A percentile compares a stretch with the other conserved stretches of the same genome.
These are phyloP conservation scores for Scenedesmus sp. DNA, from an alignment of 163 green algal species.

Conservation along the genomic window DNA sequence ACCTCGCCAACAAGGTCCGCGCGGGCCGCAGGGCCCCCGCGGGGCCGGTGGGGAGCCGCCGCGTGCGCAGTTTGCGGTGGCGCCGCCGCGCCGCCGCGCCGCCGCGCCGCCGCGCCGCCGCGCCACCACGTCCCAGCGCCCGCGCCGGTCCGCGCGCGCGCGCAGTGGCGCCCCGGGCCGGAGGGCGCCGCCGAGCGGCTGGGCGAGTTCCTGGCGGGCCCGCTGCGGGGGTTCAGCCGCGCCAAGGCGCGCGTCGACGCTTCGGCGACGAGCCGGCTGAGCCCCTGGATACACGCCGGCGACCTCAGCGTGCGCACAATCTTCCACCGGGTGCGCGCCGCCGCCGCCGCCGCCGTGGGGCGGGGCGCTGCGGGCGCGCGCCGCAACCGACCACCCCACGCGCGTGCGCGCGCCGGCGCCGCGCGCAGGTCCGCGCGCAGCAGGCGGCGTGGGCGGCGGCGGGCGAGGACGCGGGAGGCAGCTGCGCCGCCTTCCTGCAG, in stretches of 20 bases:
- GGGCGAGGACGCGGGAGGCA: background rate
- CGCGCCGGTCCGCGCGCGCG: slow-evolving; percentile 1
- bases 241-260: slow-evolving; percentile 81
- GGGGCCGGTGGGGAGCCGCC: no score
- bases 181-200: slow-evolving; percentile 65
- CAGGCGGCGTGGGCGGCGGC: slow-evolving; percentile 8
- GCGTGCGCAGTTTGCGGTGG: no score
- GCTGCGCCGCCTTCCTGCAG: slow-evolving; percentile 36
- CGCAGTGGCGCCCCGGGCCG: slow-evolving; percentile 76
- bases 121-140: no score
- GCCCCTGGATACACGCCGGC: slow-evolving; percentile 90
- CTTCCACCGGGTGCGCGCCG: slow-evolving; percentile 64
- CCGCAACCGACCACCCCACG: no score
- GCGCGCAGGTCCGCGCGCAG: slow-evolving; percentile 6
- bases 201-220: slow-evolving; percentile 66
- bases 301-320: slow-evolving; percentile 79
- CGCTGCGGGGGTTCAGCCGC: slow-evolving; percentile 67
- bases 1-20: slow-evolving; percentile 56
- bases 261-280: slow-evolving; percentile 81
- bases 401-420: background rate
- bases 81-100: no score
- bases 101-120: no score
- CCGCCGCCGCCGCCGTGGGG: background rate
- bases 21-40: background rate
- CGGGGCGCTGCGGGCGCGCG: no score